Evolutionary conservation across 345 rosid species (phyloP), one percentile per base, ranked within the genome.

Genomic region (Conringia planisiliqua): DNA sequence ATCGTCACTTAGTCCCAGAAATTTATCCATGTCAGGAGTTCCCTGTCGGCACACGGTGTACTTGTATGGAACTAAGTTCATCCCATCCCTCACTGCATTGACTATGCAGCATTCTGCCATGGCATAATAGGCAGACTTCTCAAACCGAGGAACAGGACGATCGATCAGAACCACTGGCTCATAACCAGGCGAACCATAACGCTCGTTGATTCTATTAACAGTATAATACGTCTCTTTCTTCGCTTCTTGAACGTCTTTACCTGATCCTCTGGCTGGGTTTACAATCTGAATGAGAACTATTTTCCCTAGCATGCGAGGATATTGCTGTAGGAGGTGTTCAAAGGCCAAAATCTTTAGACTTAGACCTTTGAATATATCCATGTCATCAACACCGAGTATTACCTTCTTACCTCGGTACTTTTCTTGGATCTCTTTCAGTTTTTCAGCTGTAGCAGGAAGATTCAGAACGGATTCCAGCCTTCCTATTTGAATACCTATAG

Each of bases 291-390:
- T 59, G 42, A 84, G 78, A 38, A 82, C 85, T 30, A 82, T 11
- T 55, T 82, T 67, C 16, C 87, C 83, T 13, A 17, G 42, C 78
- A 82, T 70, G 33, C 62, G 59, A 36, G 85, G 82, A 82, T 84
- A 71, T 63, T 51, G 74, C 72, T 61, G 68, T 72, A 84, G 33
- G 67, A 84, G 85, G 38, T 74, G 76, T 64, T 84, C 87, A 50
- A 84, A 70, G 27, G 87, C 87, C 58, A 73, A 46, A 16, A 84
- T 67, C 46, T 84, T 84, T 27, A 84, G 68, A 64, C 85, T 84
- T 62, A 84, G 69, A 24, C 87, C 87, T 79, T 84, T 84, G 52
- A 84, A 84, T 74, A 84, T 84, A 75, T 84, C 87, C 87, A 84
- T 84, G 29, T 84, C 87, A 30, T 84, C 87, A 18, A 81, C 79